Conservation (phyloP, 192 early-diverging fungal genomes). For the Coemansia guatemalensis region DNA sequence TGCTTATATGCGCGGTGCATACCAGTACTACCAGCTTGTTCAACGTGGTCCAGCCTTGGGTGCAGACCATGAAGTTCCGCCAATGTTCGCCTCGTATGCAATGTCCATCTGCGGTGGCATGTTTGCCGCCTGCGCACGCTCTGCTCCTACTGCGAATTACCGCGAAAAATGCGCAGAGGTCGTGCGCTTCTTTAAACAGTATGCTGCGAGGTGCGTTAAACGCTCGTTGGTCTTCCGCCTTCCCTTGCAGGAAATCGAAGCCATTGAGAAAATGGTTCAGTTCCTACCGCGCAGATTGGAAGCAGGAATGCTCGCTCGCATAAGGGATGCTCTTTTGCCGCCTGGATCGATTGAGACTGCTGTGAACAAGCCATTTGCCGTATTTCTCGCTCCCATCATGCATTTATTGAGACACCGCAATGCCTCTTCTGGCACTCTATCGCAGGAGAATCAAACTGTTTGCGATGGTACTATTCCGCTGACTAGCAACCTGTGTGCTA, state of each 20-base stretch:
- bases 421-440: no score
- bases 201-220: neutral
- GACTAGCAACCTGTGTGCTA: slow-evolving; percentile 35
- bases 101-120: slow-evolving; percentile 41
- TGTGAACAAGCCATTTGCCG: slow-evolving; percentile 24
- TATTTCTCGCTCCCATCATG: slow-evolving; percentile 19
- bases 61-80: slow-evolving; percentile 21
- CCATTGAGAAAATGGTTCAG: slow-evolving; percentile 35
- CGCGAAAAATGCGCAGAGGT: slow-evolving; percentile 10
- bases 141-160: slow-evolving; percentile 22
- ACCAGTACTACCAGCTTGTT: slow-evolving; percentile 18
- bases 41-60: slow-evolving; percentile 10
- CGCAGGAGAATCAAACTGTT: no score
- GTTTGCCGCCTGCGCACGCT: slow-evolving; percentile 36
- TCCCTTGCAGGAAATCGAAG: slow-evolving; percentile 25
- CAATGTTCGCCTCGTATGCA: slow-evolving; percentile 45
- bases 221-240: slow-evolving; percentile 29
- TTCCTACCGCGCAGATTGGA: slow-evolving; percentile 35
- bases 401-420: slow-evolving; percentile 7
- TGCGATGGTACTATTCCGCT: slow-evolving; percentile 26
- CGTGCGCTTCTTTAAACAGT: neutral
- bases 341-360: slow-evolving; percentile 24
- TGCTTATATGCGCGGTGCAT: slow-evolving; percentile 28
- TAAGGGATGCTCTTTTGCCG: slow-evolving; percentile 31
- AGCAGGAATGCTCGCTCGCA: slow-evolving; percentile 6